Base-by-base conservation (phyloP, 2,329 filamentous ascomycete species). In the Penicillium sp. region DNA sequence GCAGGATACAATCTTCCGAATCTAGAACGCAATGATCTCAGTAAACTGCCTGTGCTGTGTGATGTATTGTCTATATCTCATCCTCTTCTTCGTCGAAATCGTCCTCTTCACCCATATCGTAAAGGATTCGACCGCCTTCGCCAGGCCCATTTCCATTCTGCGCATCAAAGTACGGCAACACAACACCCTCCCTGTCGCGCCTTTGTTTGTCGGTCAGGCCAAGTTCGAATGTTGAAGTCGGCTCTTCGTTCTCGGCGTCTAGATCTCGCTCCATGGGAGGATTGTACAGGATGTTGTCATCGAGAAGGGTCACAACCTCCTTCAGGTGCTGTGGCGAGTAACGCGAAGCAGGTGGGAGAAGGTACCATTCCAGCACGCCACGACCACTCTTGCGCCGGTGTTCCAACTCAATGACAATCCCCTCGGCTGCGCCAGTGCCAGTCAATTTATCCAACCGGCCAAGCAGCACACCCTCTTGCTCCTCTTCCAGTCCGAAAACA, bases 21-120 rank as follows among this genome's bases (percentile, higher is more conserved):
- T 45, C 53, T 51, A 48, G 45, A 55, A 61, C 58, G 50, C 39
- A 53, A 38, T 53, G 44, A 54, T 24, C 22, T 48, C 27, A 52
- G 29, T 36, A 50, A 45, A 51, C 24, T 45, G 32, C 49, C 48
- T 31, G 22, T 32, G 32, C 39, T 39, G 16, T 24, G 38, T 36
- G 53, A 21, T 10, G 22, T 38, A 11, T 32, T 31, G 16, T 38
- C 74, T 70, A 92, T 61, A 93, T 92, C 75, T 97, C 92, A 75
- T 97, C 92, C 67, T 97, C 92, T 68, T 96, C 92, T 55, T 96
- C 92, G 64, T 96, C 92, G 75, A 97, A 97, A 71, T 97, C 92
- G 73, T 99, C 94, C 76, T 97, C 94, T 58, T 86, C 84, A 1
- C 92, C 93, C 89, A 97, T 96, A 64, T 97, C 93, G 71, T 99